These are phyloP conservation scores for Neophaeococcomyces aloes DNA, from an alignment of 2,329 filamentous ascomycete species.

Conservation along the genomic window DNA sequence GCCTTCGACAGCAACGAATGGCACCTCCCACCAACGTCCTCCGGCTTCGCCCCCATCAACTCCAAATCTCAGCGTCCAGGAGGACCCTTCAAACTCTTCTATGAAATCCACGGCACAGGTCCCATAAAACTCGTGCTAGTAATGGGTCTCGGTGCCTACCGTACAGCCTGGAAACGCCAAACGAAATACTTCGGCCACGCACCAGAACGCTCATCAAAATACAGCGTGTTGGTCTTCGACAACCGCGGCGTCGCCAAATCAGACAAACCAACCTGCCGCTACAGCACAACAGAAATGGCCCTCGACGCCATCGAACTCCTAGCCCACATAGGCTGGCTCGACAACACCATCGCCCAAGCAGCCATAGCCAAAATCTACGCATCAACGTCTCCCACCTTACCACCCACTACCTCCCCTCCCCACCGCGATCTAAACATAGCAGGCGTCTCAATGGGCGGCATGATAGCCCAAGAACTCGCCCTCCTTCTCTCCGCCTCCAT, in stretches of 20 bases:
- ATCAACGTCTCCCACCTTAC: neutral
- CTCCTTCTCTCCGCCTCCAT: slow-evolving; percentile 23
- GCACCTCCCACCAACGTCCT: slow-evolving; percentile 48
- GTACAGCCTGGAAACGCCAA: slow-evolving; percentile 69
- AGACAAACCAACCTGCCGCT: slow-evolving; percentile 65
- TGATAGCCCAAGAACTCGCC: slow-evolving; percentile 76
- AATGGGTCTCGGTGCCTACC: slow-evolving; percentile 65
- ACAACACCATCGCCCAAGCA: slow-evolving; percentile 27
- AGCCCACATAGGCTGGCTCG: slow-evolving; percentile 59
- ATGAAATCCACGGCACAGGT: slow-evolving; percentile 70
- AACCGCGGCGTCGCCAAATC: slow-evolving; percentile 76
- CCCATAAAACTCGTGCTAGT: slow-evolving; percentile 63
- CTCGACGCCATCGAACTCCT: slow-evolving; percentile 61
- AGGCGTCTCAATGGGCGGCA: slow-evolving; percentile 77
- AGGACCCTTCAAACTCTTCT: slow-evolving; percentile 64
- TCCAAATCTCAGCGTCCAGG: slow-evolving; percentile 32
- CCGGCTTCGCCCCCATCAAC: slow-evolving; percentile 3
- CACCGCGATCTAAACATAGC: slow-evolving; percentile 53
- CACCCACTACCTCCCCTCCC: no score
- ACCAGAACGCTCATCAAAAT: slow-evolving; percentile 44
- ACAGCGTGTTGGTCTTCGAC: slow-evolving; percentile 67
- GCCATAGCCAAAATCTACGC: neutral
- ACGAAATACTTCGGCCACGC: slow-evolving; percentile 72
- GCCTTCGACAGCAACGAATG: slow-evolving; percentile 25
- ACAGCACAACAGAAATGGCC: slow-evolving; percentile 79